These are phyloP conservation scores for Cucumis variabilis DNA, from an alignment of 331 rosid genomes.

Conservation along the genomic window DNA sequence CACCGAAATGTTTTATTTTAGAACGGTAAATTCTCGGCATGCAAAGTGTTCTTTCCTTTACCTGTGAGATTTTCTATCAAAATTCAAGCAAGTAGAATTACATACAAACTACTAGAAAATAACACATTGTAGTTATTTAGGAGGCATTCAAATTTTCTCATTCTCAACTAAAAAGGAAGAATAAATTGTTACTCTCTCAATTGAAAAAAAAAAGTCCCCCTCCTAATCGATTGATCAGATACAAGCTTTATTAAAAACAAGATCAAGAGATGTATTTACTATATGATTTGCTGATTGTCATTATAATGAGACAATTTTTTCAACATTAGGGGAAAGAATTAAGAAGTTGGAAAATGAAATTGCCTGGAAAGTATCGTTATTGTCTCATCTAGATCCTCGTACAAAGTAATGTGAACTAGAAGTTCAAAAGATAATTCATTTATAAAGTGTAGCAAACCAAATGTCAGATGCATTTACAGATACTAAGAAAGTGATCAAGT, in stretches of 20 bases:
- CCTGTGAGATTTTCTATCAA: not conserved
- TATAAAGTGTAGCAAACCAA: too few species aligned
- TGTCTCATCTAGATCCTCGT: too few species aligned
- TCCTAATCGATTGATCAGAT: not conserved
- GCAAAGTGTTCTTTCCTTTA: not conserved
- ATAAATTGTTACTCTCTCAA: not conserved
- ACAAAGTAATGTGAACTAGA: too few species aligned
- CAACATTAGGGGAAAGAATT: too few species aligned
- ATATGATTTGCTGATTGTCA: too few species aligned
- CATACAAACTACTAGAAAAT: not conserved
- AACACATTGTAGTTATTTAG: not conserved
- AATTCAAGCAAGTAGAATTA: not conserved
- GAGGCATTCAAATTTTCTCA: not conserved
- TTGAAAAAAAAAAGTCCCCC: not conserved
- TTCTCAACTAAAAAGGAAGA: not conserved
- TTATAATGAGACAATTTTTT: too few species aligned
- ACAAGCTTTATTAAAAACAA: not conserved
- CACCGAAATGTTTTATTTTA: not conserved
- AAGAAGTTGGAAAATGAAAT: too few species aligned
- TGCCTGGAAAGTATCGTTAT: too few species aligned
- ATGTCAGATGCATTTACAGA: too few species aligned
- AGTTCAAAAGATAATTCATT: too few species aligned
- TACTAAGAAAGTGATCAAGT: too few species aligned
- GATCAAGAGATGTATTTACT: slow-evolving; percentile 17
- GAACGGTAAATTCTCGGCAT: not conserved